Base-by-base conservation (phyloP, 2,329 filamentous ascomycete genomes). In the Fusarium nodosum region DNA sequence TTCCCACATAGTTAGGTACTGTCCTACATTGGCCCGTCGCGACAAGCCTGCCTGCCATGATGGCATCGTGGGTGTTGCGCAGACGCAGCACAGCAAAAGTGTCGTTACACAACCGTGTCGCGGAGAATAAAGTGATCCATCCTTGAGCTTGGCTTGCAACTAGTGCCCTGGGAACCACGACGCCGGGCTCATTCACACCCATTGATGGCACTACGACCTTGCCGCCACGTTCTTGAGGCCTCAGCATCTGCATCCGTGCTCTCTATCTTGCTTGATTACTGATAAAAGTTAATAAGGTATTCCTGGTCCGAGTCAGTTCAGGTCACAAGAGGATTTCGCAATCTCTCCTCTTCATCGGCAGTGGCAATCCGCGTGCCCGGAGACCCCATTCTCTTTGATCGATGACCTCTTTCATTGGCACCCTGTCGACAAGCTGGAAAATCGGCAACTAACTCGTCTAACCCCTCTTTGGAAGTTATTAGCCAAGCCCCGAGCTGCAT, bases 121-220 rank as follows among this genome's bases (percentile, higher is more conserved):
- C 74, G 74, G 74, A 76, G 72, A 76, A 75, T 76, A 75, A 73
- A 72, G 62, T 69, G 68, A 74, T 70, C 69, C 68, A 71, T 73
- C 69, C 68, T 69, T 66, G 62, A 76, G 70, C 73, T 67, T 73
- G 70, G 72, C 72, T 77, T 75, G 64, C 63, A 52, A 76, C 74
- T 77, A 77, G 75, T 67, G 57, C 72, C 58, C 56, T 72, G 69
- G 65, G 76, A 76, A 77, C 75, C 76, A 77, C 69, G 57, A 68
- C 62, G 66, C 67, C 68, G 73, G 74, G 72, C 74, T 75, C 73
- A 64, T 61, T 58, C 72, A 75, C 73, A 75, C 73, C 60, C 73
- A 66, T 75, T 66, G 67, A 39, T 39, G 12, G n/a, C 36, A 13
- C n/a, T 39, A 39, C 73, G 65, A 72, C 70, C 65, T 75, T 59